Evolutionary conservation across 805 yeast species (phyloP).

Genomic region (Priceomyces haplophilus): DNA sequence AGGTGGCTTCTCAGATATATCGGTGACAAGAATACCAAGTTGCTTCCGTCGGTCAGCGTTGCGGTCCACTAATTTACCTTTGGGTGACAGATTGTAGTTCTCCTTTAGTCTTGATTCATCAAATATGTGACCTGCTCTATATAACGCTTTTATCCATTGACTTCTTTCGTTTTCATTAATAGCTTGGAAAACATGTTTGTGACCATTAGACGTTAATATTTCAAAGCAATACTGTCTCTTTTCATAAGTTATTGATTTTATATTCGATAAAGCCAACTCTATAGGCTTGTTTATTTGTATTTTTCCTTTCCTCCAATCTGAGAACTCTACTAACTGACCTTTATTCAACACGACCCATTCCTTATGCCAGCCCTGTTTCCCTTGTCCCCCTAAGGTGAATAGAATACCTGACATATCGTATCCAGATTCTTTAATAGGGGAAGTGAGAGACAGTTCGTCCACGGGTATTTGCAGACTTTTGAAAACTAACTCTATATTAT

Average conservation of each 20-base stretch:
- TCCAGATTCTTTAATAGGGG: slow-evolving; percentile 19
- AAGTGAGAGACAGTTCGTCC: slow-evolving; percentile 5
- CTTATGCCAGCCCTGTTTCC: slow-evolving; percentile 78
- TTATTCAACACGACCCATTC: slow-evolving; percentile 76
- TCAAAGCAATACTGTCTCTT: slow-evolving; percentile 65
- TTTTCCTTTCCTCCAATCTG: slow-evolving; percentile 75
- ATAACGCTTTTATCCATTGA: slow-evolving; percentile 65
- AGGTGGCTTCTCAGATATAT: slow-evolving; percentile 15
- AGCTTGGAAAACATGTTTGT: slow-evolving; percentile 72
- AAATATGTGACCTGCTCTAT: slow-evolving; percentile 52
- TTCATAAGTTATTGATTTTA: slow-evolving; percentile 46
- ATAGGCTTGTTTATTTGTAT: slow-evolving; percentile 64
- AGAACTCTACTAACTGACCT: slow-evolving; percentile 67
- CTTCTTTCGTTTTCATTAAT: slow-evolving; percentile 62
- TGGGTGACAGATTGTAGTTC: slow-evolving; percentile 3
- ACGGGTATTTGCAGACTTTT: slow-evolving; percentile 10
- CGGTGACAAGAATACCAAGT: slow-evolving; percentile 10
- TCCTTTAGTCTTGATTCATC: slow-evolving; percentile 18
- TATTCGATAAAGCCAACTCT: slow-evolving; percentile 65
- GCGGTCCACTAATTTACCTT: background rate
- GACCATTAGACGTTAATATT: slow-evolving; percentile 64
- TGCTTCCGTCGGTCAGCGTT: slow-evolving; percentile 9
- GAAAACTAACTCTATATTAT: slow-evolving; percentile 30
- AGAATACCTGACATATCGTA: slow-evolving; percentile 47
- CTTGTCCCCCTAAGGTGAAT: slow-evolving; percentile 58